phyloP scores from a whole-genome alignment of 1,139 yeast species.

The Groenewaldozyma auringiensis region DNA sequence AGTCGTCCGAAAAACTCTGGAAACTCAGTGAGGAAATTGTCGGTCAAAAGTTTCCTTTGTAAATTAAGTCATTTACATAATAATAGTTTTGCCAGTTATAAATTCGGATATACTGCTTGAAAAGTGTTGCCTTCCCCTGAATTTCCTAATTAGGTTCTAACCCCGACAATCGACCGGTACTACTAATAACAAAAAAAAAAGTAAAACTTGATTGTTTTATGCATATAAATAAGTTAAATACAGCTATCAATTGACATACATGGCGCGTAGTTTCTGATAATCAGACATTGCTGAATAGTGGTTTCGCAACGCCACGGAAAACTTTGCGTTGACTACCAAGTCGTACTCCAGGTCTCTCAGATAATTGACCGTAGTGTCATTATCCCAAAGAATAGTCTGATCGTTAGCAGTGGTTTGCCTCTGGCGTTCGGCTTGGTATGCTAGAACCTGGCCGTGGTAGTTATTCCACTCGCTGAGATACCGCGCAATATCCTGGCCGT shows the following conservation, averaged over 20 bases:
- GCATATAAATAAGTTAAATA: too few relatives aligned
- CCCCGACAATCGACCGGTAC: too few relatives aligned
- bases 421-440: constrained; percentile 24
- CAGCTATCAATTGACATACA: too few relatives aligned
- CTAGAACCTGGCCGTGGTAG: constrained; percentile 22
- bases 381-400: constrained; percentile 16
- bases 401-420: constrained; percentile 23
- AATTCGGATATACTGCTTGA: too few relatives aligned
- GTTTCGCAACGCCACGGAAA: constrained; percentile 22
- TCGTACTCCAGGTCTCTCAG: constrained; percentile 27
- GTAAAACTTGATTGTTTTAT: too few relatives aligned
- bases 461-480: constrained; percentile 24
- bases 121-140: too few relatives aligned
- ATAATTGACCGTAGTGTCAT: constrained; percentile 20
- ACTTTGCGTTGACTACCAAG: constrained; percentile 19
- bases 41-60: background rate
- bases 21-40: constrained; percentile 3
- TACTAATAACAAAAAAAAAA: too few relatives aligned
- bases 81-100: too few relatives aligned
- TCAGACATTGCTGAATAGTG: constrained; percentile 15
- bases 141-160: too few relatives aligned
- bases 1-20: constrained; percentile 5
- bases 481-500: constrained; percentile 13
- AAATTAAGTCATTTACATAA: too few relatives aligned
- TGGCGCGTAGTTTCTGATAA: background rate